Base-by-base conservation (phyloP, 495 filamentous ascomycete species). In the Trichoderma orchidacearum region DNA sequence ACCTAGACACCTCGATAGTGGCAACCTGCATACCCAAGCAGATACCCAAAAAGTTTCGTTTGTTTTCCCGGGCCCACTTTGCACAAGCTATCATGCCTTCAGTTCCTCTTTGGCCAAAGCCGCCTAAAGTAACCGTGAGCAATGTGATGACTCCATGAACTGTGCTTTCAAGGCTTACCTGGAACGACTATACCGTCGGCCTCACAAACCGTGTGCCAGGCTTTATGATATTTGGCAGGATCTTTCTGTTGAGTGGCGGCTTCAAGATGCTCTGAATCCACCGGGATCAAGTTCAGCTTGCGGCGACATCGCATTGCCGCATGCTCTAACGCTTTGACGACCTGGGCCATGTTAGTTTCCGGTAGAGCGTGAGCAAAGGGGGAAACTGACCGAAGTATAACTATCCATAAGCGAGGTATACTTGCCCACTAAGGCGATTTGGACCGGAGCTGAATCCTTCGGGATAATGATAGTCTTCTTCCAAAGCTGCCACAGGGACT, bases 1-100 rank as follows among this genome's bases (percentile, higher is more conserved):
- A 80, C 32, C 86, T 79, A n/a, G 88, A 88, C 58, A 80, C 88
- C 64, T 97, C 92, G 59, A 96, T 86, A 15, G 96, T 90, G 17
- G 93, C 91, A 34, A 96, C 74, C 68, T 98, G 93, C 83, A 98
- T 87, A 34, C 93, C 93, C 15, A 98, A 80, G 68, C 93, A 98
- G 56, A 98, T 86, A 54, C 93, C 92, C 7, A 97, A 78, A 72
- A 85, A 96, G 23, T 92, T 92, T 3, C 76, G 78, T 36, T 85
- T 84, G 58, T 89, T 84, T 50, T 85, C 83, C 32, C 93, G 85
- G 8, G 92, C 90, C 85, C 86, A 95, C 45, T 82, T 82, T 30
- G 85, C 83, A 2, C 85, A 88, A 54, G 79, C 71, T 59, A 96
- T 85, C 91, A 96, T 98, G 52, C 93, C 93, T 58, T 86, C 81